Evolutionary conservation across 352 stramenopile species (phyloP).

Genomic region (Globisporangium yorkense): DNA sequence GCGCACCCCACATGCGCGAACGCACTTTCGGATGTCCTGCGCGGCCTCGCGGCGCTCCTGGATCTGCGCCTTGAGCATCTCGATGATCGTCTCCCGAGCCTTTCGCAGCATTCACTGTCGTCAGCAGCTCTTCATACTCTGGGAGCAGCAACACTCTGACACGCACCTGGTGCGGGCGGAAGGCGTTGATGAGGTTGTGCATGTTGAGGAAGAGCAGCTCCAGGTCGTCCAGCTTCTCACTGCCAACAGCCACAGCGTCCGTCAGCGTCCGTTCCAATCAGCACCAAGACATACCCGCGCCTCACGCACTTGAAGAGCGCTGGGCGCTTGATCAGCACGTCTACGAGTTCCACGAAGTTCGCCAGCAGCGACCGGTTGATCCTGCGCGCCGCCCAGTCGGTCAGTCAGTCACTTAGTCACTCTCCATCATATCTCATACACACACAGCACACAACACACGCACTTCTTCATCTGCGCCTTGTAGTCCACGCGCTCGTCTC

Average conservation of each 20-base stretch:
- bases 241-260: constrained; percentile 8
- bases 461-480: constrained; percentile 82
- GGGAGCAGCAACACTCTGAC: too few species aligned
- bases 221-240: constrained; percentile 79
- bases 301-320: constrained; percentile 71
- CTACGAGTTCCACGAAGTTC: constrained; percentile 81
- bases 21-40: constrained; percentile 61
- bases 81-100: constrained; percentile 74
- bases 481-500: constrained; percentile 36
- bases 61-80: constrained; percentile 79
- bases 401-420: not conserved
- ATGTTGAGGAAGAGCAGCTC: constrained; percentile 87
- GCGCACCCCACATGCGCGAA: not conserved
- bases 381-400: constrained; percentile 15
- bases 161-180: constrained; percentile 69
- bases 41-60: constrained; percentile 65
- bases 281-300: not conserved
- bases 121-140: not conserved
- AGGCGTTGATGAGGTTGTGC: constrained; percentile 88
- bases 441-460: not conserved
- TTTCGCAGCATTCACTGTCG: not conserved
- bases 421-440: not conserved
- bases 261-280: not conserved
- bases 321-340: constrained; percentile 75
- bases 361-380: constrained; percentile 80